A percentile compares a stretch with the other conserved stretches of the same genome.
Evolutionary conservation across 2,329 filamentous ascomycete genomes (phyloP).

Genomic region (Rhynchosporium agropyri): DNA sequence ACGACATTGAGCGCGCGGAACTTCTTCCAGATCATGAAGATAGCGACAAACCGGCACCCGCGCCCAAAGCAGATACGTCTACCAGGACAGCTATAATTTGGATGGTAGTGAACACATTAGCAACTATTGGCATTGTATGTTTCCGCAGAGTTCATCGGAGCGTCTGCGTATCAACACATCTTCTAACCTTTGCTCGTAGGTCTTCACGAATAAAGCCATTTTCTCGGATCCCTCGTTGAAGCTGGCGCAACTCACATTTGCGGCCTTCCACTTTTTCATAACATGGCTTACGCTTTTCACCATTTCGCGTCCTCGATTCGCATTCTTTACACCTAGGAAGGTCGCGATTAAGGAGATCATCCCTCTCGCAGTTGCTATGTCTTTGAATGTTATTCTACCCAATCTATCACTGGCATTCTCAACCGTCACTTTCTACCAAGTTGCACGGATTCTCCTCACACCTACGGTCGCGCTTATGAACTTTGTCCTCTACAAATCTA

Average conservation of each 20-base stretch:
- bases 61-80: slow-evolving; percentile 38
- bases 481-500: slow-evolving; percentile 60
- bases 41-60: slow-evolving; percentile 41
- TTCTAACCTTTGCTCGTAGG: slow-evolving; percentile 22
- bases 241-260: slow-evolving; percentile 66
- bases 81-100: slow-evolving; percentile 51
- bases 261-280: slow-evolving; percentile 68
- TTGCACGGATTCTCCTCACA: slow-evolving; percentile 67
- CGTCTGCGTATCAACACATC: neutral
- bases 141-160: slow-evolving; percentile 15
- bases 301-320: slow-evolving; percentile 60
- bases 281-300: slow-evolving; percentile 65
- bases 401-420: slow-evolving; percentile 70
- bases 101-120: slow-evolving; percentile 64
- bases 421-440: slow-evolving; percentile 70
- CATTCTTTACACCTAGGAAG: slow-evolving; percentile 60
- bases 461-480: slow-evolving; percentile 68
- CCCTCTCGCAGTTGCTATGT: slow-evolving; percentile 68
- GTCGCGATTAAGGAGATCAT: slow-evolving; percentile 59
- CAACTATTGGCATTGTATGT: slow-evolving; percentile 64
- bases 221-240: slow-evolving; percentile 65
- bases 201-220: slow-evolving; percentile 72
- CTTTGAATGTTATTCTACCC: slow-evolving; percentile 68
- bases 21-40: slow-evolving; percentile 42
- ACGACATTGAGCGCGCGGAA: slow-evolving; percentile 48